Evolutionary conservation across 2,329 filamentous ascomycete species (phyloP).

Genomic region (Ramularia endophylla): DNA sequence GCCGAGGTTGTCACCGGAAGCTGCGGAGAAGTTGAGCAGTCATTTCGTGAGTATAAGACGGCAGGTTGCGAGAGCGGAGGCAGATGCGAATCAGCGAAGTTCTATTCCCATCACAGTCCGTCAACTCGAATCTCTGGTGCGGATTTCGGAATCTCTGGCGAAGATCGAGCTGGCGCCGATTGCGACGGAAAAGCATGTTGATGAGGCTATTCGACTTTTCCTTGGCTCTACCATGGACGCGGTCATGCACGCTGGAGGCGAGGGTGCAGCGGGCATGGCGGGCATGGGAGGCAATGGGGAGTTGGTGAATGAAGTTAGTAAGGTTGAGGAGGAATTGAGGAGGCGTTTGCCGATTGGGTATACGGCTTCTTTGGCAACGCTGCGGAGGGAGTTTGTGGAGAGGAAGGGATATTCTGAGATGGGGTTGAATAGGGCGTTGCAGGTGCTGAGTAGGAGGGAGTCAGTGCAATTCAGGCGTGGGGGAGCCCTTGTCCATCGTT

Average conservation of each 20-base stretch:
- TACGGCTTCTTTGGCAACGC: constrained; percentile 81
- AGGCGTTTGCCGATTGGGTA: constrained; percentile 87
- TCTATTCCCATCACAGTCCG: constrained; percentile 97
- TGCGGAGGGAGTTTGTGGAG: constrained; percentile 87
- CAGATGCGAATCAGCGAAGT: constrained; percentile 82
- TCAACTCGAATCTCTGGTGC: constrained; percentile 93
- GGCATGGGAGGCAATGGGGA: constrained; percentile 73
- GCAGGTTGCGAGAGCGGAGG: constrained; percentile 85
- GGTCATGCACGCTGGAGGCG: constrained; percentile 46
- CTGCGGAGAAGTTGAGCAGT: constrained; percentile 90
- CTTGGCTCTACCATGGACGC: constrained; percentile 97
- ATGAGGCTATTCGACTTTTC: constrained; percentile 96
- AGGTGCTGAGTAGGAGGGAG: constrained; percentile 80
- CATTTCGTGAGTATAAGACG: constrained; percentile 96
- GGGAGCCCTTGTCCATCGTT: constrained; percentile 67
- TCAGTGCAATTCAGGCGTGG: constrained; percentile 77
- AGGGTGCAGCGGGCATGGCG: constrained; percentile 63
- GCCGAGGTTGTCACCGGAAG: constrained; percentile 81
- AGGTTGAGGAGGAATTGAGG: constrained; percentile 83
- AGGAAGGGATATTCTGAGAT: constrained; percentile 85
- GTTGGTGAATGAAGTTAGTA: constrained; percentile 80
- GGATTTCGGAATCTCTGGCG: constrained; percentile 91
- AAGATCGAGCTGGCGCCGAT: constrained; percentile 83
- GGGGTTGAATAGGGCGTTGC: constrained; percentile 73
- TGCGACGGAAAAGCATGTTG: constrained; percentile 85